A percentile compares a stretch with the other conserved stretches of the same genome.
These are phyloP conservation scores for Xylaria curta DNA, from an alignment of 495 filamentous ascomycete species.

Conservation along the genomic window DNA sequence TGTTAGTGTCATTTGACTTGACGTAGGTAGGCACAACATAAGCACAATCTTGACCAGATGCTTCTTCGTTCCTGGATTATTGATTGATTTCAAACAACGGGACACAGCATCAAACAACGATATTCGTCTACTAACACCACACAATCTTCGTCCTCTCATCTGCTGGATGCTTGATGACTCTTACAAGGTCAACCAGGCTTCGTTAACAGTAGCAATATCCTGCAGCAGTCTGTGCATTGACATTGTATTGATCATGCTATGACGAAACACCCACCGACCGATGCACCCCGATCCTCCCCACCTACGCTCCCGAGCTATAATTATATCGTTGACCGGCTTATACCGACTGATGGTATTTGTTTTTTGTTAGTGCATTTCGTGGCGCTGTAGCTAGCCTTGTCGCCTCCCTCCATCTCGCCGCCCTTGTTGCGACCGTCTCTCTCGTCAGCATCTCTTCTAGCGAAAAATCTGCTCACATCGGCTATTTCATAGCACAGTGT, in stretches of 20 bases:
- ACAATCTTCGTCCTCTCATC: neutral
- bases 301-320: neutral
- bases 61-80: neutral
- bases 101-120: neutral
- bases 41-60: neutral
- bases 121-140: neutral
- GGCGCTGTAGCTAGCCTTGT: neutral
- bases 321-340: neutral
- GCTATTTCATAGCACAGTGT: neutral
- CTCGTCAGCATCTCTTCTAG: neutral
- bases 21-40: neutral
- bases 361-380: neutral
- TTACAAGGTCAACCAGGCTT: neutral
- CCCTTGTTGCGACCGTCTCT: neutral
- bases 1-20: neutral
- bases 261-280: neutral
- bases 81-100: neutral
- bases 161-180: neutral
- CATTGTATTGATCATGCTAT: neutral
- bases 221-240: neutral
- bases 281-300: neutral
- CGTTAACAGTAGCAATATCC: neutral
- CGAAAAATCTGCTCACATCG: neutral
- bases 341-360: neutral
- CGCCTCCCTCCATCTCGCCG: conserved; percentile 2